Evolutionary conservation across 2,329 filamentous ascomycete species (phyloP), one percentile per base, ranked within the genome.

Genomic region (Neophaeococcomyces aloes): DNA sequence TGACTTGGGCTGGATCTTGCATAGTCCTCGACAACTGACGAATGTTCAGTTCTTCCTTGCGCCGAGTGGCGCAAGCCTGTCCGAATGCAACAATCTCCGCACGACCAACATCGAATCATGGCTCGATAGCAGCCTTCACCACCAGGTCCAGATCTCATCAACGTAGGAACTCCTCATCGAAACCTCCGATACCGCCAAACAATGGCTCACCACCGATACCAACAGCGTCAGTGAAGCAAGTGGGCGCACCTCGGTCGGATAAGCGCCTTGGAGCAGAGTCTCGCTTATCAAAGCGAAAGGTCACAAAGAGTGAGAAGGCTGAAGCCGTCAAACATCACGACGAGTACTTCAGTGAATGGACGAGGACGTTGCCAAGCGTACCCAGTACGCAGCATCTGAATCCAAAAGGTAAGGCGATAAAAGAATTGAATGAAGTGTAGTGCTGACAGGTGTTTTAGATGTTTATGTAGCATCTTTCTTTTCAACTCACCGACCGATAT

Each of bases 401-500:
- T 53, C 65, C 66, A 18, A 62, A 69, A 59, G 68, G 68, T 71
- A 50, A 56, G 40, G 27, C 13, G 29, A n/a, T 13, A 19, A 11
- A 23, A 45, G 11, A 31, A 25, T 5, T 34, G 36, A 8, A 4
- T 13, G 21, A 14, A 8, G 29, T 25, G 14, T 13, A 29, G 14
- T 13, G 29, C 47, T 50, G 45, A 50, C 33, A 33, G n/a, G 4
- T 11, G 21, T 10, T 50, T 4, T 53, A 96, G 91, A 93, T 59
- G 75, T 96, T 48, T 81, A 83, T 51, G 72, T 94, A 35, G 91
- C 89, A 6, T 83, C 83, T 48, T 96, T 98, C 73, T 96, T 96
- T 71, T 93, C 88, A 50, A 82, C 94, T 53, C 86, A 98, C 66
- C 81, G 91, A 49, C 91, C 91, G 35, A 89, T 98, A 58, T 94